phyloP scores from a whole-genome alignment of 805 yeast species.

The Lipomyces chichibuensis region DNA sequence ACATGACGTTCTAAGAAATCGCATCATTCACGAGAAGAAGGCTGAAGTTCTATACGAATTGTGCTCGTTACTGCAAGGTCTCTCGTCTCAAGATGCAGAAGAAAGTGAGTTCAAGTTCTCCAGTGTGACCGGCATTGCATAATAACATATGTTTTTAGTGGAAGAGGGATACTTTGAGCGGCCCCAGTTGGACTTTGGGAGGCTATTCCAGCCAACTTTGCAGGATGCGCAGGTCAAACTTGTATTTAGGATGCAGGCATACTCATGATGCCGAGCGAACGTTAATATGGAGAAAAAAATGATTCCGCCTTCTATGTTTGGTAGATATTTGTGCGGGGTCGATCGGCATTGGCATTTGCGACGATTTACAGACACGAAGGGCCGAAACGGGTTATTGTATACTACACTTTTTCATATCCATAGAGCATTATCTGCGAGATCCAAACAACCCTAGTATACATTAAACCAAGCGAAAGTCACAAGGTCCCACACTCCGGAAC shows the following conservation, averaged over 20 bases:
- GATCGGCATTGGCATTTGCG: background rate
- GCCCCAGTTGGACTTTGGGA: slow-evolving; percentile 54
- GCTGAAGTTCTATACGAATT: slow-evolving; percentile 74
- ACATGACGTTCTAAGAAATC: slow-evolving; percentile 68
- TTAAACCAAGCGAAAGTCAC: background rate
- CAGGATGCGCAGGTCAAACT: slow-evolving; percentile 80
- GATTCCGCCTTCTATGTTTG: background rate
- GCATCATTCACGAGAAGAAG: slow-evolving; percentile 69
- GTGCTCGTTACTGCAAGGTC: slow-evolving; percentile 58
- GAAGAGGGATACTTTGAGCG: slow-evolving; percentile 35
- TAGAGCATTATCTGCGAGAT: background rate
- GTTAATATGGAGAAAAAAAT: background rate
- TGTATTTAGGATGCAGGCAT: slow-evolving; percentile 75
- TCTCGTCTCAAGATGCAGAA: slow-evolving; percentile 40
- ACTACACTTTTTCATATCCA: background rate
- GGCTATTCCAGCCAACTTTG: slow-evolving; percentile 68
- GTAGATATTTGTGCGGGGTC: background rate
- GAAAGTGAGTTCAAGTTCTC: slow-evolving; percentile 6
- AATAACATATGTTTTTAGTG: slow-evolving; percentile 5
- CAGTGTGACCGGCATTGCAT: background rate
- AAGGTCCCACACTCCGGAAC: background rate
- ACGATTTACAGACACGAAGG: background rate
- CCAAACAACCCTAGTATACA: background rate
- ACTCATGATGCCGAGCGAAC: slow-evolving; percentile 38
- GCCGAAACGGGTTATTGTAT: background rate